Conservation (phyloP, 257 asterid genomes). For the Solanum bulbocastanum region DNA sequence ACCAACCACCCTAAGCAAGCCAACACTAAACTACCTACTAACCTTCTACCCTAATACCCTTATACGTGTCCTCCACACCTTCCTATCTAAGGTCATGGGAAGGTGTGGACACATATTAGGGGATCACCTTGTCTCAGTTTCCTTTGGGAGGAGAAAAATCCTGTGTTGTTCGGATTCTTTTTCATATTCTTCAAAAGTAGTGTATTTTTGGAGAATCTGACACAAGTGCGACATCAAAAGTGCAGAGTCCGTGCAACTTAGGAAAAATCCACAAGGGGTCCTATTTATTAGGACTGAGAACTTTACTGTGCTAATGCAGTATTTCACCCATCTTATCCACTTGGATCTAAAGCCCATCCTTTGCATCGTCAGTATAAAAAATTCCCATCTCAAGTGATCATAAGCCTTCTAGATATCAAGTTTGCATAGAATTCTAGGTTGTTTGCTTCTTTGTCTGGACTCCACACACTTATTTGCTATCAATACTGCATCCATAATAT, state of each 20-base stretch:
- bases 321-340: not conserved
- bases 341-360: not conserved
- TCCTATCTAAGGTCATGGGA: not conserved
- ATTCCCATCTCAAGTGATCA: not conserved
- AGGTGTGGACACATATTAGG: not conserved
- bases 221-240: not conserved
- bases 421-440: not conserved
- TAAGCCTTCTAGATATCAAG: not conserved
- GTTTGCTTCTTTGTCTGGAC: not conserved
- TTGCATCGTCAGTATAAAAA: not conserved
- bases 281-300: not conserved
- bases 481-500: not conserved
- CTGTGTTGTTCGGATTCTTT: not conserved
- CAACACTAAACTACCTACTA: not conserved
- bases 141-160: not conserved
- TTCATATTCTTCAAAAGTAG: not conserved
- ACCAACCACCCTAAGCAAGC: not conserved
- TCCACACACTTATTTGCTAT: not conserved
- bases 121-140: not conserved
- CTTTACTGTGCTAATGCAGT: not conserved
- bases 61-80: not conserved
- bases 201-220: not conserved
- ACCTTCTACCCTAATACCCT: not conserved
- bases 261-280: not conserved
- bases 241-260: not conserved